Conservation (phyloP, 441 rosid genomes). For the Erysimum cheiri region DNA sequence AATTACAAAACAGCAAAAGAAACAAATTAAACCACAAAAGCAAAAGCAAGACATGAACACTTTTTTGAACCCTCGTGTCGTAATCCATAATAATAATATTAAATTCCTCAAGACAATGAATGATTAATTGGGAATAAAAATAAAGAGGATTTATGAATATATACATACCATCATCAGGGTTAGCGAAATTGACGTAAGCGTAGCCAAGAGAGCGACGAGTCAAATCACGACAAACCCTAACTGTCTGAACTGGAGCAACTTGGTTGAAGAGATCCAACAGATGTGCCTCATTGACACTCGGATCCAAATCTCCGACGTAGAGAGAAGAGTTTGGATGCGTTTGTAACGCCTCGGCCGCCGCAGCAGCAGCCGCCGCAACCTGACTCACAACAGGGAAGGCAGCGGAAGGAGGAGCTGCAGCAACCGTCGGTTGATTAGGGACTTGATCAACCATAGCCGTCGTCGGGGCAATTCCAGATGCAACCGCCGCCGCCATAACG, state of each 20-base stretch:
- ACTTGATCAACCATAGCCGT: slow-evolving; percentile 40
- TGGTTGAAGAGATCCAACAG: slow-evolving; percentile 64
- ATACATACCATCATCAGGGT: slow-evolving; percentile 60
- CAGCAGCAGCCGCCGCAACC: slow-evolving; percentile 31
- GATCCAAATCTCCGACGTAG: slow-evolving; percentile 80
- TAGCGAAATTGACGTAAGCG: slow-evolving; percentile 75
- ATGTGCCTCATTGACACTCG: slow-evolving; percentile 59
- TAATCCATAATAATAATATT: slow-evolving; percentile 6
- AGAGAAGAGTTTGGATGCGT: slow-evolving; percentile 56
- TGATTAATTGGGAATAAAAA: background rate
- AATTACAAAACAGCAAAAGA: background rate
- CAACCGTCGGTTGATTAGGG: slow-evolving; percentile 33
- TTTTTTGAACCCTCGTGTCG: background rate
- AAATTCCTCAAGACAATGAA: background rate
- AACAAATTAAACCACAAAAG: background rate
- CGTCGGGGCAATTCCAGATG: slow-evolving; percentile 39
- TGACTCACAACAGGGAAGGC: slow-evolving; percentile 23
- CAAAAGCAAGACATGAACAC: background rate
- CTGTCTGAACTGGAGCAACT: slow-evolving; percentile 58
- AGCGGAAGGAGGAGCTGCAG: slow-evolving; percentile 20
- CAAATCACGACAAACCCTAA: slow-evolving; percentile 80
- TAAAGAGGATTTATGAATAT: background rate
- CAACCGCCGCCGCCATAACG: slow-evolving; percentile 52
- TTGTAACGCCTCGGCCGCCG: slow-evolving; percentile 29
- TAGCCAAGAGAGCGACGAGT: slow-evolving; percentile 68